Conservation (phyloP, 179 eudicot species). For the Gypsophila paniculata region DNA sequence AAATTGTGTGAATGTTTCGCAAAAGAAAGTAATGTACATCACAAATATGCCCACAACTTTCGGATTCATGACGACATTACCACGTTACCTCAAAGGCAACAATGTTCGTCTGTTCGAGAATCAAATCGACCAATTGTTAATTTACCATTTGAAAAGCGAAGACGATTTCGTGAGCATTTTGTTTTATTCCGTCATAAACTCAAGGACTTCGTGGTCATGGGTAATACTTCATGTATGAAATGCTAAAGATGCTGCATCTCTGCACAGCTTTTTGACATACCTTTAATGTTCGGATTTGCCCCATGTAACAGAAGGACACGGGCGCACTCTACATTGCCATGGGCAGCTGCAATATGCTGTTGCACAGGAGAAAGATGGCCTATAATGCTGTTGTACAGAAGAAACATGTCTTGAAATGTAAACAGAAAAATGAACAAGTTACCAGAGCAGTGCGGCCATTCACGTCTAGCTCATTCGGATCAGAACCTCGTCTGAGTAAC, state of each 20-base stretch:
- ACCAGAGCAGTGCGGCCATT: constrained; percentile 71
- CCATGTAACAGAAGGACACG: constrained; percentile 50
- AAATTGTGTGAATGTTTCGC: neutral
- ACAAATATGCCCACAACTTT: neutral
- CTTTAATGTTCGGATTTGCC: constrained; percentile 68
- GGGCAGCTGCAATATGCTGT: constrained; percentile 68
- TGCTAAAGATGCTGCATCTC: neutral
- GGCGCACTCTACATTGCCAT: constrained; percentile 49
- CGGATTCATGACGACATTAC: neutral
- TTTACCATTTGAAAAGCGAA: too few relatives aligned
- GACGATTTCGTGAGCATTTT: neutral
- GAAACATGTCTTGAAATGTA: neutral
- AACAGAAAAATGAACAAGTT: neutral
- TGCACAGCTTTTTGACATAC: constrained; percentile 27
- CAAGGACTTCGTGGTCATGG: neutral
- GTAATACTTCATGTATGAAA: neutral
- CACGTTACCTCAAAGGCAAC: neutral
- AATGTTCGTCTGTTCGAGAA: too few relatives aligned
- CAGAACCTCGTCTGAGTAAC: constrained; percentile 49
- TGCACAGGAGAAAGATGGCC: neutral
- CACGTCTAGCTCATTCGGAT: constrained; percentile 64
- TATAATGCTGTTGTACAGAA: constrained; percentile 39
- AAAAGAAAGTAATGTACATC: neutral
- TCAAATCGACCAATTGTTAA: too few relatives aligned
- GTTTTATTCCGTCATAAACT: neutral